These are phyloP conservation scores for Wickerhamomyces rabaulensis DNA, from an alignment of 805 yeast species.

Conservation along the genomic window DNA sequence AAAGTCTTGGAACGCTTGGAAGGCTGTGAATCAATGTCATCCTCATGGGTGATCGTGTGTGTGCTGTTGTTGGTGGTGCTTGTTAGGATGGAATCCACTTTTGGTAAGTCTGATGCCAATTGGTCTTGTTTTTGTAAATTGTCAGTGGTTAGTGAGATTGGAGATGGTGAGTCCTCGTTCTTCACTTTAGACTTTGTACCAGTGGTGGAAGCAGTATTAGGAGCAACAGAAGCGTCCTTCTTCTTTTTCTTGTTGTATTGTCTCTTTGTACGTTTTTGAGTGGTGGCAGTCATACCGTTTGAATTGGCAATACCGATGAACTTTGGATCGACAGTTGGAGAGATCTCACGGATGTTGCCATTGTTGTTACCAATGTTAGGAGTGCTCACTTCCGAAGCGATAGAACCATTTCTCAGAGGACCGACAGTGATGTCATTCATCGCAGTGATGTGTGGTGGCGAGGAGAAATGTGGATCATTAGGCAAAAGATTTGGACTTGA, in stretches of 20 bases:
- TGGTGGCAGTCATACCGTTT: conserved; percentile 3
- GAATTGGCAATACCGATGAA: conserved; percentile 13
- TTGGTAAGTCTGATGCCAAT: conserved; percentile 9
- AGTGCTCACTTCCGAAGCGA: neutral
- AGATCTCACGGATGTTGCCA: conserved; percentile 8
- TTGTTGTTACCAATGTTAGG: neutral
- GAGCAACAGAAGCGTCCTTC: conserved; percentile 1
- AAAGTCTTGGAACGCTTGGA: conserved; percentile 10
- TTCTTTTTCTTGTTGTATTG: conserved; percentile 21
- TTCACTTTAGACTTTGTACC: neutral
- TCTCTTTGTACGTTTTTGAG: conserved; percentile 11
- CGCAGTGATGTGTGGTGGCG: neutral
- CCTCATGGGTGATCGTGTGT: conserved; percentile 1
- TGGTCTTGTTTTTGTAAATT: neutral
- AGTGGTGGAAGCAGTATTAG: neutral
- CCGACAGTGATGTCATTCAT: neutral
- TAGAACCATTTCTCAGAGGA: neutral
- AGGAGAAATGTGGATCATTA: neutral
- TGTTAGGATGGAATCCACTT: conserved; percentile 1
- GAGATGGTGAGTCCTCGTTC: conserved; percentile 21
- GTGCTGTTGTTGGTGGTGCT: neutral
- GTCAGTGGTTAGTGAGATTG: conserved; percentile 9
- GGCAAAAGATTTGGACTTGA: neutral
- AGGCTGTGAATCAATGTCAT: conserved; percentile 8
- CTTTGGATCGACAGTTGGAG: conserved; percentile 22